A percentile compares a stretch with the other conserved stretches of the same genome.
These are phyloP conservation scores for Gentiana macrophylla DNA, from an alignment of 257 asterid genomes.

Conservation along the genomic window DNA sequence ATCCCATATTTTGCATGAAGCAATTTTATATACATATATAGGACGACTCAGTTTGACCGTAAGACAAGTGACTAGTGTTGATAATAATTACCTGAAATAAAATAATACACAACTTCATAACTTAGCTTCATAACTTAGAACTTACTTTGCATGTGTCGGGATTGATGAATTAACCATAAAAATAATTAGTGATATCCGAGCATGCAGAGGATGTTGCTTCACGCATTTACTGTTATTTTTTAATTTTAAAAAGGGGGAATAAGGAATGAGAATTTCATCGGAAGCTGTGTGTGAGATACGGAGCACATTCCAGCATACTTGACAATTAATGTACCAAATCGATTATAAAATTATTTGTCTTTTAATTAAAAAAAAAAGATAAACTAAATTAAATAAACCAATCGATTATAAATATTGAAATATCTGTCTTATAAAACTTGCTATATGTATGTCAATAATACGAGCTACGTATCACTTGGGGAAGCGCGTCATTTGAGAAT, in stretches of 20 bases:
- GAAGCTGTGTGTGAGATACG: conserved; percentile 28
- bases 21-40: background rate
- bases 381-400: conserved; percentile 8
- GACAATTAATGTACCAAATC: conserved; percentile 12
- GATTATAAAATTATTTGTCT: background rate
- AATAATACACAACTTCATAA: conserved; percentile 1
- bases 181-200: conserved; percentile 1
- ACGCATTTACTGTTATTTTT: conserved; percentile 45
- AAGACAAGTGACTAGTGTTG: conserved; percentile 20
- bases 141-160: conserved; percentile 18
- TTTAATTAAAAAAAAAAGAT: conserved; percentile 13
- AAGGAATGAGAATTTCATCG: conserved; percentile 17
- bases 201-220: conserved; percentile 73
- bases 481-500: too few species aligned
- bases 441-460: background rate
- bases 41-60: conserved; percentile 15
- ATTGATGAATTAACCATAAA: conserved; percentile 1
- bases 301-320: conserved; percentile 42
- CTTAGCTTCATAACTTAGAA: conserved; percentile 11
- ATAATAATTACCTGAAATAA: conserved; percentile 3
- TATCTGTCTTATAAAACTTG: conserved; percentile 16
- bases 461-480: background rate
- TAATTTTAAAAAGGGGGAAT: too few species aligned
- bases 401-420: background rate
- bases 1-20: background rate